phyloP scores from a whole-genome alignment of 2,329 filamentous ascomycete species.

The Ophiostoma himal-ulmi region DNA sequence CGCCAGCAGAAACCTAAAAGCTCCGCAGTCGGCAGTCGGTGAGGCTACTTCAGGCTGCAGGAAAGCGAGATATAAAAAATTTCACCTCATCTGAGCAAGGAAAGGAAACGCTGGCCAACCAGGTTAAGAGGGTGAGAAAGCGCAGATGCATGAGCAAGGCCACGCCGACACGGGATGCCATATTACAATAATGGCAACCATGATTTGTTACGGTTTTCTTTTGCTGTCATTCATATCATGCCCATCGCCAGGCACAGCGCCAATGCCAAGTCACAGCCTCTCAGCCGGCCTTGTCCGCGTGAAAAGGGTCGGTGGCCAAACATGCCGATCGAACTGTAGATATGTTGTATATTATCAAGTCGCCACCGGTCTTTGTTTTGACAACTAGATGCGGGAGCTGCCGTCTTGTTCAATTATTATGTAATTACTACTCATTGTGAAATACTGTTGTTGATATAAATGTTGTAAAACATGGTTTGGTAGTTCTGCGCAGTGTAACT shows the following conservation, averaged over 20 bases:
- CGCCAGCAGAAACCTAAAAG: not conserved
- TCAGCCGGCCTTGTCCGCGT: not conserved
- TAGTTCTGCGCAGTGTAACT: too few species aligned
- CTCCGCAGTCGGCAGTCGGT: constrained; percentile 10
- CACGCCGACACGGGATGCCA: not conserved
- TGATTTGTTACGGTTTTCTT: not conserved
- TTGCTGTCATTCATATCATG: not conserved
- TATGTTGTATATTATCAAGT: not conserved
- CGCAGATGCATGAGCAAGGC: not conserved
- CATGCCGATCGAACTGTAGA: not conserved
- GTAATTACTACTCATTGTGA: not conserved
- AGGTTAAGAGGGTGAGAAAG: not conserved
- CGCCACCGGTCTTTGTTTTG: not conserved
- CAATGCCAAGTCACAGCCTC: not conserved
- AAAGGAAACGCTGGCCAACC: not conserved
- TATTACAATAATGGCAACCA: not conserved
- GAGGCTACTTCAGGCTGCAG: not conserved
- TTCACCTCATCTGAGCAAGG: constrained; percentile 1
- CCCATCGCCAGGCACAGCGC: not conserved
- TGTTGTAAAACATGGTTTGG: too few species aligned
- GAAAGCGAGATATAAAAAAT: not conserved
- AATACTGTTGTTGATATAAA: too few species aligned
- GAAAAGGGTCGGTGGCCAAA: not conserved
- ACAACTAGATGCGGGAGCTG: not conserved
- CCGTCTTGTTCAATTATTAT: not conserved